Conservation (phyloP, 768 basidiomycete species). For the Termitomyces sp. region DNA sequence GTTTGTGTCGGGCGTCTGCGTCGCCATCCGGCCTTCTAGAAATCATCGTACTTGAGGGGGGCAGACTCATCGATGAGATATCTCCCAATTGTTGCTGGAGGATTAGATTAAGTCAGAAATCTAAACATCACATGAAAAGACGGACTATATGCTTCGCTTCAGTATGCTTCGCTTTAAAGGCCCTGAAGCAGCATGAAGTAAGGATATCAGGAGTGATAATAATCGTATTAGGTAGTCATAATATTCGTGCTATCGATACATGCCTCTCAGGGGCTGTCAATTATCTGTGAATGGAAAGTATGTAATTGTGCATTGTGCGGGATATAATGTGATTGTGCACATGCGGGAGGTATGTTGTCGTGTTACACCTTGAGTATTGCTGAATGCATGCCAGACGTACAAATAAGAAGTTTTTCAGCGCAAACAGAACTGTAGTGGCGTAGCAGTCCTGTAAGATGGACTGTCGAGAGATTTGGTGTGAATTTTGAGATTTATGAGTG, state of each 20-base stretch:
- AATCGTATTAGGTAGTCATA: neutral
- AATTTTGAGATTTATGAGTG: conserved; percentile 12
- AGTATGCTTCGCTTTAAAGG: too few relatives aligned
- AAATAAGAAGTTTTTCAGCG: neutral
- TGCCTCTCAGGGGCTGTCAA: neutral
- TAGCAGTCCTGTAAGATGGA: neutral
- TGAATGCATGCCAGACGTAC: neutral
- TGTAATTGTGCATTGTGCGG: neutral
- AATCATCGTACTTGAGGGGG: too few relatives aligned
- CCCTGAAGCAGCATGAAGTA: too few relatives aligned
- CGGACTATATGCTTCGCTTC: neutral
- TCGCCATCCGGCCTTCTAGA: too few relatives aligned
- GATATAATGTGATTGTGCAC: neutral
- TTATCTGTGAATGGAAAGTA: neutral
- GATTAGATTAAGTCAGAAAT: neutral
- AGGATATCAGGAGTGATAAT: neutral
- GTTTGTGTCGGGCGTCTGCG: too few relatives aligned
- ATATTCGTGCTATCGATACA: neutral
- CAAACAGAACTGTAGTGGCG: neutral
- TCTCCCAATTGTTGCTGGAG: neutral
- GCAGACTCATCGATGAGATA: neutral
- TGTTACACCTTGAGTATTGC: neutral
- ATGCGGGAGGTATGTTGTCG: neutral
- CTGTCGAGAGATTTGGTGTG: neutral
- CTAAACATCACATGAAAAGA: neutral